Base-by-base conservation (phyloP, 2,329 filamentous ascomycete genomes). In the Stachybotrys elegans region DNA sequence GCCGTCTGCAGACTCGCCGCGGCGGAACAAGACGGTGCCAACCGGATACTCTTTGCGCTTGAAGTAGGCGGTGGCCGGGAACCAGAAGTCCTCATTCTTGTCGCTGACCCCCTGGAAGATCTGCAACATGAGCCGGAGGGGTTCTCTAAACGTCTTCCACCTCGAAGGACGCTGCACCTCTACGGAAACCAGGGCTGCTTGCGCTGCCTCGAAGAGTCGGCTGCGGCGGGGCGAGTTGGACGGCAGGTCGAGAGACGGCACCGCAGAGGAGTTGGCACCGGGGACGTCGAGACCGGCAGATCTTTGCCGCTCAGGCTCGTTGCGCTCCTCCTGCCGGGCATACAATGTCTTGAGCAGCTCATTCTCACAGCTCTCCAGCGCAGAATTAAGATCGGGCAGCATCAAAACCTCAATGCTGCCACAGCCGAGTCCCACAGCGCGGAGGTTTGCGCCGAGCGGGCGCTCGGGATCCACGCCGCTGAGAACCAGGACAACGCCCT, bases 41-140 rank as follows among this genome's bases (percentile, higher is more conserved):
- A 82, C 76, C 0, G 74, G 53, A 50, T 84, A 88, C 48, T 85
- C 79, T 49, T 79, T 79, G 36, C 81, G 79, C 31, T 71, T 68
- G 59, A 98, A 96, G 68, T 86, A 97, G 0, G 78, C 72, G 5
- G 81, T 80, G 0, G 83, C 84, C 2, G 81, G 81, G 65, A 91
- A 92, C 93, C 93, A 98, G 61, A 97, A 97, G 63, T 96, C 91
- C 63, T 95, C 90, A 58, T 92, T 93, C 62, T 87, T 83, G 42
- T 81, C 73, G 42, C 88, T 94, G 12, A 96, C 72, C 36, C 89
- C 87, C 59, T 93, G 86, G 68, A 98, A 97, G n/a, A 93, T 88
- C 61, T 96, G 92, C 20, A 98, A 76, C 64, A 98, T 88, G 38
- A 98, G 80, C 2, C 88, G 86, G 7, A 97, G 78, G 0, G 93